Evolutionary conservation across 148 eudicot species (phyloP).

Genomic region (Chenopodium berlandieri): DNA sequence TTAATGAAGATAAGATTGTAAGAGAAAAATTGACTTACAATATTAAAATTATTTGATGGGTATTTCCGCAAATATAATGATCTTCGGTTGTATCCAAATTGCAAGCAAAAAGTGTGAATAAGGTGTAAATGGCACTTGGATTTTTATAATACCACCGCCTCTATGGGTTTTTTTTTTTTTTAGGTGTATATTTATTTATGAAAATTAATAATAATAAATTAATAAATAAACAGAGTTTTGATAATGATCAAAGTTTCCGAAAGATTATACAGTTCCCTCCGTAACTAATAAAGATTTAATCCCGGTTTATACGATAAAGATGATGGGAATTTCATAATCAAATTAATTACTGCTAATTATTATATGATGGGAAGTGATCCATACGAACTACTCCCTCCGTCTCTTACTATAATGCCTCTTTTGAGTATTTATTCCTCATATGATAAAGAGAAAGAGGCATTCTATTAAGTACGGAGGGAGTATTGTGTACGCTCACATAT

Average conservation of each 20-base stretch:
- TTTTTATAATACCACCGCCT: background rate
- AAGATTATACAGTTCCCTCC: background rate
- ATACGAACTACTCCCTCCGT: too few species aligned
- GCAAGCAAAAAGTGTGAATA: background rate
- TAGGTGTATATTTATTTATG: background rate
- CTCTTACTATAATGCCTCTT: too few species aligned
- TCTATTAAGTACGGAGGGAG: too few species aligned
- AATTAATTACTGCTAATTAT: too few species aligned
- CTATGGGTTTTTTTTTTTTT: background rate
- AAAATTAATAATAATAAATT: background rate
- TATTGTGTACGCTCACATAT: too few species aligned
- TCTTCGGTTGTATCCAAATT: background rate
- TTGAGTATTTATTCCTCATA: too few species aligned
- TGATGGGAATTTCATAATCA: too few species aligned
- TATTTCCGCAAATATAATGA: conserved; percentile 2
- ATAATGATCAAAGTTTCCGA: conserved; percentile 12
- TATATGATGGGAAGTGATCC: too few species aligned
- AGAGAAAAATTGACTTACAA: conserved; percentile 13
- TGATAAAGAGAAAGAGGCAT: too few species aligned
- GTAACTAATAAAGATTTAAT: too few species aligned
- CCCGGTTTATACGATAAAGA: too few species aligned
- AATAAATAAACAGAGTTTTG: background rate
- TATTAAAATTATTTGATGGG: conserved; percentile 7
- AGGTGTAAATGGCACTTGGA: background rate
- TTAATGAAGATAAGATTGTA: background rate